These are phyloP conservation scores for Globisporangium paroecandrum DNA, from an alignment of 352 stramenopile species.

Conservation along the genomic window DNA sequence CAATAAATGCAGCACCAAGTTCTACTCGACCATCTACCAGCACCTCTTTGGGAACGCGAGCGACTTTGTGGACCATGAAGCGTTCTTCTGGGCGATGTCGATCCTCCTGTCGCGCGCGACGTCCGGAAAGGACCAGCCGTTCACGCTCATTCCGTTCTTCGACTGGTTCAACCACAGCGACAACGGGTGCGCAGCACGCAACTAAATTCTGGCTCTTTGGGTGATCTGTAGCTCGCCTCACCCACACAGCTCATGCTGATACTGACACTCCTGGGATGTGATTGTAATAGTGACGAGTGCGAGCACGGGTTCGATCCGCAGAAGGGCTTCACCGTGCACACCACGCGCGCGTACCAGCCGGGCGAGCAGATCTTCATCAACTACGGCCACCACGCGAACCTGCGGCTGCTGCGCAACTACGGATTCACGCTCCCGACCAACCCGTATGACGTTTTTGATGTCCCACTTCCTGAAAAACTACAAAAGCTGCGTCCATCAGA, in stretches of 20 bases:
- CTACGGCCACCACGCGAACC: slow-evolving; percentile 67
- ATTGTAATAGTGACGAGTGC: slow-evolving; percentile 49
- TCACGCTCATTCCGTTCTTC: slow-evolving; percentile 83
- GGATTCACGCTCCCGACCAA: slow-evolving; percentile 55
- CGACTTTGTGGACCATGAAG: slow-evolving; percentile 46
- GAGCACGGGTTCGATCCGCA: slow-evolving; percentile 55
- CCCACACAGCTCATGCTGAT: neutral
- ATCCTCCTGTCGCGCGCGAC: slow-evolving; percentile 80
- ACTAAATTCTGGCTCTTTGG: neutral
- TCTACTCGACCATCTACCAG: slow-evolving; percentile 69
- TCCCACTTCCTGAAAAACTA: slow-evolving; percentile 35
- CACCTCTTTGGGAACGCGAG: slow-evolving; percentile 65
- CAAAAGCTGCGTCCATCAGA: slow-evolving; percentile 27
- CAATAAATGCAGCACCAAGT: slow-evolving; percentile 32
- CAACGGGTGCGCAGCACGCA: slow-evolving; percentile 30
- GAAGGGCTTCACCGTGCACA: slow-evolving; percentile 61
- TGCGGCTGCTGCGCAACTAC: slow-evolving; percentile 78
- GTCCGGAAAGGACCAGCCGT: slow-evolving; percentile 67
- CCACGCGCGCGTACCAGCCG: slow-evolving; percentile 44
- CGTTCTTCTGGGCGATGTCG: slow-evolving; percentile 81
- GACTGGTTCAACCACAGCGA: slow-evolving; percentile 84
- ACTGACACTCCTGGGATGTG: neutral
- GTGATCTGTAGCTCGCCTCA: neutral
- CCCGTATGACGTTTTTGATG: slow-evolving; percentile 35
- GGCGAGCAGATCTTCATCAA: slow-evolving; percentile 82